phyloP scores from a whole-genome alignment of 2,329 filamentous ascomycete genomes.

The Phaeomoniella chlamydospora region DNA sequence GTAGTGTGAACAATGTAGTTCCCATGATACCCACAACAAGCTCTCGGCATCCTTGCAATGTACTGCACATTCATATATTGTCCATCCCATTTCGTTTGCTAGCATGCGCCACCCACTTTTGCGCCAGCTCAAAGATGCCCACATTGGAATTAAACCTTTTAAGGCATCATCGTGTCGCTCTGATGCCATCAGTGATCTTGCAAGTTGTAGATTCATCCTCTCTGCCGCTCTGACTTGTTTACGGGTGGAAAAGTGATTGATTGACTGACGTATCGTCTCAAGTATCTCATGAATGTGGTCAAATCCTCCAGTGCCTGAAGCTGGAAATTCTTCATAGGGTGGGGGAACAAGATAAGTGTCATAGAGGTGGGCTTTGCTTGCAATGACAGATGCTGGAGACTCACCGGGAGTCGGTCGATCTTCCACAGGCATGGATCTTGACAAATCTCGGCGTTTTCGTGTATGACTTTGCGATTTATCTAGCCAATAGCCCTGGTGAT shows the following conservation, averaged over 20 bases:
- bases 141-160: conserved; percentile 35
- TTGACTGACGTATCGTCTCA: conserved; percentile 29
- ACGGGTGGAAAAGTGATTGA: conserved; percentile 35
- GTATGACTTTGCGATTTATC: conserved; percentile 38
- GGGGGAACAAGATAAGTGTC: conserved; percentile 47
- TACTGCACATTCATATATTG: conserved; percentile 38
- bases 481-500: conserved; percentile 50
- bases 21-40: conserved; percentile 41
- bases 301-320: conserved; percentile 27
- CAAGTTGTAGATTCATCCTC: conserved; percentile 38
- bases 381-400: conserved; percentile 39
- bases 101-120: conserved; percentile 44
- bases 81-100: conserved; percentile 37
- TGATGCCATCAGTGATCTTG: conserved; percentile 36
- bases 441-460: conserved; percentile 32
- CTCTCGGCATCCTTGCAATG: conserved; percentile 29
- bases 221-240: conserved; percentile 40
- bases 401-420: conserved; percentile 40
- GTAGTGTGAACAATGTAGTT: conserved; percentile 31
- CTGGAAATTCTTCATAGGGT: conserved; percentile 38
- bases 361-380: conserved; percentile 37
- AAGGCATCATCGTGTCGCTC: conserved; percentile 37
- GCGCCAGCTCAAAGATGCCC: conserved; percentile 44
- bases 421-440: conserved; percentile 42
- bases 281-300: conserved; percentile 38